Conservation (phyloP, 2,329 filamentous ascomycete genomes). For the Diaporthe destruens region DNA sequence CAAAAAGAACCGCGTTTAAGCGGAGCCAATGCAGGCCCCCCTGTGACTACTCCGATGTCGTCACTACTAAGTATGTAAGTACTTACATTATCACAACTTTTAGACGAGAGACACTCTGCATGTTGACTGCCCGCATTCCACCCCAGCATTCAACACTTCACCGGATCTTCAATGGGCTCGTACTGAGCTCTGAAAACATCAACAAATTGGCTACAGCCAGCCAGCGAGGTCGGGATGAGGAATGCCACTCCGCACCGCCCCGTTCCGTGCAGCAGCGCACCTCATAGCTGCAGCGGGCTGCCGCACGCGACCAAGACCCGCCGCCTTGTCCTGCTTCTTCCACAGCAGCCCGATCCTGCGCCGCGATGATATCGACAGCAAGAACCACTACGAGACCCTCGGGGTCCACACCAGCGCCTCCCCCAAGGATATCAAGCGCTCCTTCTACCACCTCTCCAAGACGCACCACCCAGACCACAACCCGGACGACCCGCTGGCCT, state of each 20-base stretch:
- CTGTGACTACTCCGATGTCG: conserved; percentile 29
- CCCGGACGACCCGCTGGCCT: conserved; percentile 77
- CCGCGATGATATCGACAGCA: conserved; percentile 50
- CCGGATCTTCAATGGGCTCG: conserved; percentile 17
- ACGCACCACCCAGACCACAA: conserved; percentile 93
- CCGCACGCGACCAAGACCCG: conserved; percentile 28
- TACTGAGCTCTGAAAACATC: conserved; percentile 11
- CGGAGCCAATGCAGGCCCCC: background rate
- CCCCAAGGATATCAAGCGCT: conserved; percentile 54
- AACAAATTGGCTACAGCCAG: conserved; percentile 34
- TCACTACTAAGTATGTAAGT: conserved; percentile 6
- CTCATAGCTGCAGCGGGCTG: conserved; percentile 26
- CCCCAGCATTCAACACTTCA: background rate
- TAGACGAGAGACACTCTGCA: background rate
- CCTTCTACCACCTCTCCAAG: conserved; percentile 94
- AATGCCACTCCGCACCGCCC: conserved; percentile 66
- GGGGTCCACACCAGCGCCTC: conserved; percentile 78
- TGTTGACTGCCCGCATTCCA: background rate
- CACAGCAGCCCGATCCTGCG: conserved; percentile 48
- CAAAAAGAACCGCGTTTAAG: background rate
- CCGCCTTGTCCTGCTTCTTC: conserved; percentile 43
- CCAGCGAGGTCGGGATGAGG: conserved; percentile 66
- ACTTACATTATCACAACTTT: conserved; percentile 6
- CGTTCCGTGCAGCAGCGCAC: conserved; percentile 48
- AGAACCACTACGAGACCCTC: conserved; percentile 86